Percentiles rank a stretch among this genome's conserved stretches.
Conservation (phyloP, 2,329 filamentous ascomycete genomes). For the Neurospora sp. region DNA sequence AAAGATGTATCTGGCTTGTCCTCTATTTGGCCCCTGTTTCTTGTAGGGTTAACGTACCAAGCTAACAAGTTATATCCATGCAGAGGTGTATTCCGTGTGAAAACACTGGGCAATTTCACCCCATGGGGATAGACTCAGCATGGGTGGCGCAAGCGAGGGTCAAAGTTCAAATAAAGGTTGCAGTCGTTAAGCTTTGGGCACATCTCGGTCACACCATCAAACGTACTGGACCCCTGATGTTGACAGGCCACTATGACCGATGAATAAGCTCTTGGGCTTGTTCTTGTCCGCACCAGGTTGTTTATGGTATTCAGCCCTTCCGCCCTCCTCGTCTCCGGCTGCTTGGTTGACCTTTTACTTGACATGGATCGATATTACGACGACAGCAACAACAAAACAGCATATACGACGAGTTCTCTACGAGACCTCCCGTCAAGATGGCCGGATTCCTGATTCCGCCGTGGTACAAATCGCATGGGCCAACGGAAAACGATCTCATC, state of each 20-base stretch:
- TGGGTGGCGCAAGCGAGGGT: not conserved
- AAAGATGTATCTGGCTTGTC: no score
- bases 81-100: not conserved
- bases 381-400: not conserved
- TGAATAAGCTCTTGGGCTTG: not conserved
- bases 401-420: not conserved
- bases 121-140: not conserved
- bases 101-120: not conserved
- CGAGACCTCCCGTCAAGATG: not conserved
- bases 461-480: conserved; percentile 7
- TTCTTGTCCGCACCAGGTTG: not conserved
- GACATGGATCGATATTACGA: not conserved
- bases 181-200: not conserved
- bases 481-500: conserved; percentile 5
- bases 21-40: no score
- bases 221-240: not conserved
- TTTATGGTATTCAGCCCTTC: not conserved
- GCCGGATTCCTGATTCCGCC: conserved; percentile 9
- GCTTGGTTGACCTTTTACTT: not conserved
- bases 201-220: not conserved
- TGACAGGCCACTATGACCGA: not conserved
- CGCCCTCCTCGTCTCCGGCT: not conserved
- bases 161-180: not conserved
- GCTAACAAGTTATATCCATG: no score
- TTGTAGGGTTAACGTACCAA: no score